These are phyloP conservation scores for Skeletonema menzelii DNA, from an alignment of 108 stramenopile genomes.

Conservation along the genomic window DNA sequence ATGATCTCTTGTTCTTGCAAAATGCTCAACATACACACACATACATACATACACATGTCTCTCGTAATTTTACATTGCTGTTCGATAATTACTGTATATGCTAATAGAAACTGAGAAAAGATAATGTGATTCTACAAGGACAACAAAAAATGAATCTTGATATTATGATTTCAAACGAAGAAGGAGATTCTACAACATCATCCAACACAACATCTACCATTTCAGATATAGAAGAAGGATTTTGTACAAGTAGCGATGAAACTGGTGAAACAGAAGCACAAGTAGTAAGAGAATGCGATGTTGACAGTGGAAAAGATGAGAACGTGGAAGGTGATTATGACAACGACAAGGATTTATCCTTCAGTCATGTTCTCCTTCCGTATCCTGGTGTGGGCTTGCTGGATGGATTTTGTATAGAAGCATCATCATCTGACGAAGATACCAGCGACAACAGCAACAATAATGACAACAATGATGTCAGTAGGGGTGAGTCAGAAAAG, in stretches of 20 bases:
- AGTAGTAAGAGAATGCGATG: neutral
- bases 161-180: neutral
- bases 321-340: neutral
- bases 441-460: too few species aligned
- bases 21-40: too few species aligned
- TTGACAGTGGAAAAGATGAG: neutral
- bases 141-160: neutral
- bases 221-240: neutral
- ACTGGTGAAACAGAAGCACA: neutral
- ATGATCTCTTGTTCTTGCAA: neutral
- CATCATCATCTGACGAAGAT: neutral
- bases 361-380: neutral
- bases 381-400: neutral
- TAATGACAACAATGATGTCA: neutral
- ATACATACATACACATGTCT: neutral
- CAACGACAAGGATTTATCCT: neutral
- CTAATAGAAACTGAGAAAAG: neutral
- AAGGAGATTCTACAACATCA: neutral
- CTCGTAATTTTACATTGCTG: too few species aligned
- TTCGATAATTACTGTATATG: too few species aligned
- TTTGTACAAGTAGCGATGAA: neutral
- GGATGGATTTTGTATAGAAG: neutral
- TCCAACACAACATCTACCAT: neutral
- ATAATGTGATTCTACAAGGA: neutral
- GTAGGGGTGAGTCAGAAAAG: neutral